Conservation (phyloP, 176 grass and related monocot species). For the Tuctoria greenei region DNA sequence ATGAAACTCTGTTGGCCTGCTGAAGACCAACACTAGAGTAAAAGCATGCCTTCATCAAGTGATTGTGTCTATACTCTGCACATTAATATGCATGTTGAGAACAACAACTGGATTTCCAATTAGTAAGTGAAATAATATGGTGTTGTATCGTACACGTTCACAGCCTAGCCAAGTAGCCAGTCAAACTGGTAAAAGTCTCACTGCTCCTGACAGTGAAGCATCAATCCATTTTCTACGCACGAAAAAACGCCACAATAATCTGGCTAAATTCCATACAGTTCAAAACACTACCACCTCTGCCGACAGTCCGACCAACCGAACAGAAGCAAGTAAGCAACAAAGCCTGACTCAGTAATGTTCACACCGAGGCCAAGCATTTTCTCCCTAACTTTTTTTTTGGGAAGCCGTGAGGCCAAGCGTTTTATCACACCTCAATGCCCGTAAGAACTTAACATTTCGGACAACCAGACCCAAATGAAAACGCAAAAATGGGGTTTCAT, state of each 20-base stretch:
- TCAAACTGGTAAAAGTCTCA: background rate
- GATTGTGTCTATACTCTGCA: too few relatives aligned
- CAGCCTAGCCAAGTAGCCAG: background rate
- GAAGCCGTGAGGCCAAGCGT: background rate
- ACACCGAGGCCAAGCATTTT: background rate
- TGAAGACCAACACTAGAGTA: background rate
- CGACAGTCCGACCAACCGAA: background rate
- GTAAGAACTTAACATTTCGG: background rate
- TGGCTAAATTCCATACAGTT: background rate
- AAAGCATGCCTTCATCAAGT: slow-evolving; percentile 21
- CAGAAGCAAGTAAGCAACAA: slow-evolving; percentile 2
- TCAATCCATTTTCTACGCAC: background rate
- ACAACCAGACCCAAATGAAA: background rate
- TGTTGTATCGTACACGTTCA: background rate
- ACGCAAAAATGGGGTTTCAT: background rate
- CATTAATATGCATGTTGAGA: background rate
- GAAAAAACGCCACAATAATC: background rate
- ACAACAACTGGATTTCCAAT: background rate
- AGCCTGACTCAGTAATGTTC: background rate
- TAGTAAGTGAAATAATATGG: background rate
- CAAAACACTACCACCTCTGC: background rate
- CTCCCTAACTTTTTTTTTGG: background rate
- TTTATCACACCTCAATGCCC: background rate
- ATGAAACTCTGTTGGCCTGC: background rate
- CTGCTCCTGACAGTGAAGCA: background rate